Evolutionary conservation across 352 stramenopile species (phyloP), one percentile per base, ranked within the genome.

Genomic region (Pythium vanterpoolii): DNA sequence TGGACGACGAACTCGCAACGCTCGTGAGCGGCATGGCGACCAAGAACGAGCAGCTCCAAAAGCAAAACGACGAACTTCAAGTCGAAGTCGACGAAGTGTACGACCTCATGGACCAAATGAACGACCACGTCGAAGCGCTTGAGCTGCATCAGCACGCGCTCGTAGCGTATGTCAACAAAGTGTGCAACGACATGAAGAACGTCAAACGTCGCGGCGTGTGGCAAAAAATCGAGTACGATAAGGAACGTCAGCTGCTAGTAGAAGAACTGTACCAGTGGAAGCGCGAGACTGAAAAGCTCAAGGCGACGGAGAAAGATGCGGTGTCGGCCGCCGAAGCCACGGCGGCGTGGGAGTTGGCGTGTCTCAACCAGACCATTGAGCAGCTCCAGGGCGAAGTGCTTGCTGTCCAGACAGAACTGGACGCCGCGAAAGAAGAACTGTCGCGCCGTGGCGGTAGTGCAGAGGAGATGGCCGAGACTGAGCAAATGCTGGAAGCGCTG

Each of bases 171-270:
- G 61, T 56, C 16, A 63, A 63, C 54, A 68, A 68, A 42, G 23
- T 68, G 10, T 59, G 40, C 42, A 68, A 59, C 38, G 61, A 68
- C 42, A 50, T 68, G 38, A 62, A 63, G 53, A 68, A 45, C 16
- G 53, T 68, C 48, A 68, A 68, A 43, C 53, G 61, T 6, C 61
- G 61, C n/a, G 39, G 48, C 26, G 61, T 68, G 46, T 63, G 61
- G 61, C 53, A 68, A 42, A 68, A 68, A 40, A 68, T 68, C 21
- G 61, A 68, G 54, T 63, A 50, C n/a, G 61, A 68, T 33, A 68
- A 68, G 48, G 61, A 68, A 40, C 61, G 61, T 5, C 61, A 68
- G 54, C 54, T 60, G 24, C 33, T 68, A 8, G 61, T 68, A 7
- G 61, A 68, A 34, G 61, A 68, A 33, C 47, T 68, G n/a, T 57